These are phyloP conservation scores for Guadua angustifolia DNA, from an alignment of 176 grass and related monocot species.

Conservation along the genomic window DNA sequence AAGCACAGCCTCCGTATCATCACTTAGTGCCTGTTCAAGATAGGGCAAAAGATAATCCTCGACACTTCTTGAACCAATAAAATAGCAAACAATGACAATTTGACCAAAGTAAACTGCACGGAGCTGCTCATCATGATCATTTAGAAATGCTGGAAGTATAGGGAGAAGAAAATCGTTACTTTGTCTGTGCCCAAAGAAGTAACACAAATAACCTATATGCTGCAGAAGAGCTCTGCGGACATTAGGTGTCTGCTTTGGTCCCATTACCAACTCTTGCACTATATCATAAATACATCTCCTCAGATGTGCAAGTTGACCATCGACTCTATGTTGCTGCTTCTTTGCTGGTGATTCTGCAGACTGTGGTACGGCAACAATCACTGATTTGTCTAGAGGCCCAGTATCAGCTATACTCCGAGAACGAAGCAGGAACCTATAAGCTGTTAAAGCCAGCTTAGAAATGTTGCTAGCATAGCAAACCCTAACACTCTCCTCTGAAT, in stretches of 20 bases:
- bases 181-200: constrained; percentile 92
- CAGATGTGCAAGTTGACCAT: constrained; percentile 60
- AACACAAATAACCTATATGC: constrained; percentile 85
- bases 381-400: constrained; percentile 57
- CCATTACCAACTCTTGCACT: constrained; percentile 93
- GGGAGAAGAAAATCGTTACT: constrained; percentile 96
- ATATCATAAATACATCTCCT: constrained; percentile 88
- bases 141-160: constrained; percentile 94
- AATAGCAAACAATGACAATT: constrained; percentile 90
- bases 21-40: constrained; percentile 88
- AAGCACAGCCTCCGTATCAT: constrained; percentile 84
- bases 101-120: constrained; percentile 85
- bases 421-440: constrained; percentile 80
- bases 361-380: constrained; percentile 39
- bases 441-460: constrained; percentile 91
- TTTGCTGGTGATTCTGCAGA: constrained; percentile 39
- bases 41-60: constrained; percentile 98
- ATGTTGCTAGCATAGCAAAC: constrained; percentile 98
- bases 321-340: constrained; percentile 43
- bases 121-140: constrained; percentile 90
- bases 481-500: constrained; percentile 95
- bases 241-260: constrained; percentile 81
- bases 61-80: constrained; percentile 97
- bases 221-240: constrained; percentile 91
- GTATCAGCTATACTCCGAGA: constrained; percentile 56